A percentile compares a stretch with the other conserved stretches of the same genome.
phyloP scores from a whole-genome alignment of 129 eudicot species.

The Flaveria brownii region DNA sequence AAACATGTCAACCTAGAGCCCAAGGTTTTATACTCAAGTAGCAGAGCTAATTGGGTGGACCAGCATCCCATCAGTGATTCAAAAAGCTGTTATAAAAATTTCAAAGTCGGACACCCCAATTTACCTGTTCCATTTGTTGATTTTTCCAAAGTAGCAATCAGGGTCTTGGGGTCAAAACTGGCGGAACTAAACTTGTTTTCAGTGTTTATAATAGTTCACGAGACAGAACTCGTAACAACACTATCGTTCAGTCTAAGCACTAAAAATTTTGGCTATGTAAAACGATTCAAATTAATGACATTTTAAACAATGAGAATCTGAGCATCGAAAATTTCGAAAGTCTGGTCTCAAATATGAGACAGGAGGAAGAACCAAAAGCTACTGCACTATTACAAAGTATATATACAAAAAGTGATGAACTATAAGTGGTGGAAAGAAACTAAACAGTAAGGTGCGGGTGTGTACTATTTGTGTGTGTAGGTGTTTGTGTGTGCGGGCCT shows the following conservation, averaged over 20 bases:
- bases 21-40: too few relatives aligned
- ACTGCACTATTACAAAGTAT: neutral
- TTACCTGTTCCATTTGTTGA: too few relatives aligned
- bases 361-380: conserved; percentile 9
- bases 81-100: too few relatives aligned
- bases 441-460: neutral
- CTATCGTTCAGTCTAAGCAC: neutral
- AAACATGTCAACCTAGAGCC: too few relatives aligned
- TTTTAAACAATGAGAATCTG: neutral
- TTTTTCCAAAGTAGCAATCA: too few relatives aligned
- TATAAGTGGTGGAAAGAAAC: neutral
- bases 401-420: neutral
- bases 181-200: too few relatives aligned
- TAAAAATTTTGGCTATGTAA: neutral
- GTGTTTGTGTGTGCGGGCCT: neutral
- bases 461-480: neutral
- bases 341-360: neutral
- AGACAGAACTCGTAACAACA: neutral
- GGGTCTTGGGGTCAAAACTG: too few relatives aligned
- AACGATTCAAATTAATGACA: neutral
- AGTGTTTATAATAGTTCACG: neutral
- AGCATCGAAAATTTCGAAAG: neutral
- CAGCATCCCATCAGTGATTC: too few relatives aligned
- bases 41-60: too few relatives aligned
- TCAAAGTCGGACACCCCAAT: too few relatives aligned